Conservation (phyloP, 106 monocot genomes). For the Xerophyta viscosa region DNA sequence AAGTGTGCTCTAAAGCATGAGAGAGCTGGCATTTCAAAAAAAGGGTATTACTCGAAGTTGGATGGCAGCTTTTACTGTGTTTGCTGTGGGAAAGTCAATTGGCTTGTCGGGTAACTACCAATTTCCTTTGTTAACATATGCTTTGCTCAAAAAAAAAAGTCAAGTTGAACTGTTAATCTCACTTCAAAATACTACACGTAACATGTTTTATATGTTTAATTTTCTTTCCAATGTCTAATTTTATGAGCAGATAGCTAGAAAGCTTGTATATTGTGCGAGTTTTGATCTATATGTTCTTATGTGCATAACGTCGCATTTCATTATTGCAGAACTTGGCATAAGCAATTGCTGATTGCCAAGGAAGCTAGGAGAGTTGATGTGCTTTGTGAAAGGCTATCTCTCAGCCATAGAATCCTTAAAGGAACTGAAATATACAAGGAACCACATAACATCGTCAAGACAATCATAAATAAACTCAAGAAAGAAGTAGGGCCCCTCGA, state of each 20-base stretch:
- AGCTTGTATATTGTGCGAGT: no score
- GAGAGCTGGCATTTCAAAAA: slow-evolving; percentile 40
- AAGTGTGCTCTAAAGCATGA: slow-evolving; percentile 71
- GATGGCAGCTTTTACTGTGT: slow-evolving; percentile 71
- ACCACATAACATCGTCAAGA: slow-evolving; percentile 32
- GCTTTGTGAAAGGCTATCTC: slow-evolving; percentile 30
- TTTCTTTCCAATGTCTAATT: no score
- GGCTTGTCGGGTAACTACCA: slow-evolving; percentile 23
- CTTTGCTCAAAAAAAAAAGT: no score
- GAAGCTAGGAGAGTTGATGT: slow-evolving; percentile 49
- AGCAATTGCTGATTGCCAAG: slow-evolving; percentile 35
- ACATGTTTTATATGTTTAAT: no score
- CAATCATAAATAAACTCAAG: slow-evolving; percentile 41
- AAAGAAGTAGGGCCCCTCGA: slow-evolving; percentile 49
- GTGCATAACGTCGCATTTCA: background rate
- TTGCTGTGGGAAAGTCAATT: slow-evolving; percentile 57
- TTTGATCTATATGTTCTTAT: no score
- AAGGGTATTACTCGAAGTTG: slow-evolving; percentile 14
- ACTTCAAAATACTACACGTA: no score
- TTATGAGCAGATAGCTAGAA: background rate
- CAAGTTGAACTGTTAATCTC: no score
- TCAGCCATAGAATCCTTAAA: slow-evolving; percentile 38
- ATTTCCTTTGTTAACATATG: background rate
- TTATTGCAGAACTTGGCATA: slow-evolving; percentile 41
- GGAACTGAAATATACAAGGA: slow-evolving; percentile 30